A percentile compares a stretch with the other conserved stretches of the same genome.
These are phyloP conservation scores for Populus euphratica DNA, from an alignment of 345 rosid species.

Conservation along the genomic window DNA sequence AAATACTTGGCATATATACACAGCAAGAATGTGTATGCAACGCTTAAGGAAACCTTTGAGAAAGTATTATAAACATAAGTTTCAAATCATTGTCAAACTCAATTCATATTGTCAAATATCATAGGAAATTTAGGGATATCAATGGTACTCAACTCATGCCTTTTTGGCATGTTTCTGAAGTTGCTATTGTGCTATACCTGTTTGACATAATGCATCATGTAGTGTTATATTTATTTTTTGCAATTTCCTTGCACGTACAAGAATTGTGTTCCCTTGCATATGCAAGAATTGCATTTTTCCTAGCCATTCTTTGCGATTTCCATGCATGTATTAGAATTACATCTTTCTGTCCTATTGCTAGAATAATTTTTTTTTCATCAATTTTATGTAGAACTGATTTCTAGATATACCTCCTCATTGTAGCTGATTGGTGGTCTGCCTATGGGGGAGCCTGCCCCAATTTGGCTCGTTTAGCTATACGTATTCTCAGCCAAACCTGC, in stretches of 20 bases:
- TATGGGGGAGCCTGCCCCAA: slow-evolving; percentile 91
- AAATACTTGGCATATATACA: background rate
- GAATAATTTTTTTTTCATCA: background rate
- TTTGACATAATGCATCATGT: background rate
- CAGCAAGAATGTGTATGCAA: background rate
- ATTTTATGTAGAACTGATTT: slow-evolving; percentile 6
- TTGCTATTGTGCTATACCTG: background rate
- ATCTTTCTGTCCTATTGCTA: background rate
- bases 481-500: slow-evolving; percentile 82
- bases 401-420: slow-evolving; percentile 2
- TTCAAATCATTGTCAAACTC: background rate
- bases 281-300: background rate
- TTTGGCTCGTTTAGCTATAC: slow-evolving; percentile 72
- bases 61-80: background rate
- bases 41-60: background rate
- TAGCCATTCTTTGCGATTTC: background rate
- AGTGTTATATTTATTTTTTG: background rate
- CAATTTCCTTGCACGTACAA: background rate
- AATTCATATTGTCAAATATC: background rate
- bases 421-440: slow-evolving; percentile 98
- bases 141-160: background rate
- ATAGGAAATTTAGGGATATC: background rate
- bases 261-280: background rate
- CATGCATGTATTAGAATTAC: background rate
- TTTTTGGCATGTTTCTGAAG: background rate